Evolutionary conservation across 805 yeast species (phyloP).

Genomic region (Saturnispora bothae): DNA sequence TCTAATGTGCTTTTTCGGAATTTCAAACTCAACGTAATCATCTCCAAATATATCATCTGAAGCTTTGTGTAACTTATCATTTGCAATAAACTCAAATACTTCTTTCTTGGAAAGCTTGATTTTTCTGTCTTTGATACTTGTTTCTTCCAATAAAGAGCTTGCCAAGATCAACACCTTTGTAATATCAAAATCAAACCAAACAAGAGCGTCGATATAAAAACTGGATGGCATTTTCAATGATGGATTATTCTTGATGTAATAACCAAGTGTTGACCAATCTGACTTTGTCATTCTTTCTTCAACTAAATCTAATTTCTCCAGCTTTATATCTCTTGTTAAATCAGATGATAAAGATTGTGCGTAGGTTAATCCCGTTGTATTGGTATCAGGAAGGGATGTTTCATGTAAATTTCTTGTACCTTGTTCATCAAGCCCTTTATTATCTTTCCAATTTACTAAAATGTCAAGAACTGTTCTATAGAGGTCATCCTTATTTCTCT

Average conservation of each 20-base stretch:
- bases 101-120: background rate
- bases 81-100: background rate
- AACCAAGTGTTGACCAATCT: constrained; percentile 24
- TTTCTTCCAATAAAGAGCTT: constrained; percentile 23
- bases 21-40: background rate
- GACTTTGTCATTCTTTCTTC: background rate
- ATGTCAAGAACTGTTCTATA: constrained; percentile 15
- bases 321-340: background rate
- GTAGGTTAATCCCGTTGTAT: background rate
- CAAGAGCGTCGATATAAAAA: constrained; percentile 31
- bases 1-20: background rate
- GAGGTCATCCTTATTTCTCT: constrained; percentile 10
- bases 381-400: background rate
- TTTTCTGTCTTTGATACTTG: background rate
- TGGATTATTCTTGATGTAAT: constrained; percentile 26
- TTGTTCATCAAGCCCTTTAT: background rate
- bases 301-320: background rate
- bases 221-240: constrained; percentile 28
- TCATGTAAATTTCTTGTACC: background rate
- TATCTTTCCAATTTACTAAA: constrained; percentile 8
- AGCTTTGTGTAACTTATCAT: background rate
- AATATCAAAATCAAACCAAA: constrained; percentile 36
- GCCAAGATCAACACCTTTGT: constrained; percentile 29
- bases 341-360: constrained; percentile 1
- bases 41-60: background rate